Base-by-base conservation (phyloP, 2,329 filamentous ascomycete genomes). In the Cladosporium sp. region DNA sequence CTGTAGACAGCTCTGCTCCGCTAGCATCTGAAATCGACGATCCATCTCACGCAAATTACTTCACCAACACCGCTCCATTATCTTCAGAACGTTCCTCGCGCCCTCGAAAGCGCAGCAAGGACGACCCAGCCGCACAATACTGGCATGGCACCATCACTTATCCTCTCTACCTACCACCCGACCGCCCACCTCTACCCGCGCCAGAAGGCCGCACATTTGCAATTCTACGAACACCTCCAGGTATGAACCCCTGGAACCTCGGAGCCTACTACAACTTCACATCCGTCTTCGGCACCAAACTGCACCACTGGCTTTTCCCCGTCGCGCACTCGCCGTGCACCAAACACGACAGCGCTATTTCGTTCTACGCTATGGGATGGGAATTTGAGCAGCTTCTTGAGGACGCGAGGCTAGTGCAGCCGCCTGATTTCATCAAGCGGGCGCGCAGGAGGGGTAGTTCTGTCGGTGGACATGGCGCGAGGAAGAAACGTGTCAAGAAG, bases 191-290 rank as follows among this genome's bases (percentile, higher is more conserved):
- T 10, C 64, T 73, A 8, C 70, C 65, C 15, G 64, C 61, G 32
- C 63, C 62, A 12, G 40, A 45, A 37, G 20, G 25, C 17, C 82
- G 86, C 25, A 88, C 83, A 10, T 97, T 96, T 69, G 91, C 90
- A 12, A 87, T 97, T 39, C 77, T 97, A 1, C 81, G 83, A 60
- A 90, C 88, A 0, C 77, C 84, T 3, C 80, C 83, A 0, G 87
- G 89, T 9, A 87, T 94, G 64, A 96, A 96, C 64, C 90, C 91
- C 0, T 99, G 91, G 86, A 84, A 96, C 65, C 76, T 94, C 0
- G 90, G 89, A 1, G 76, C 71, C 28, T 78, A 82, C 61, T 74
- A 78, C 25, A 97, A 97, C 68, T 87, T 91, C 75, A 83, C 84
- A 62, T 82, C 87, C 13, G 83, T 97, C 22, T 91, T 99, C 86